These are phyloP conservation scores for Hagleromyces aurorensis DNA, from an alignment of 805 yeast genomes.

Conservation along the genomic window DNA sequence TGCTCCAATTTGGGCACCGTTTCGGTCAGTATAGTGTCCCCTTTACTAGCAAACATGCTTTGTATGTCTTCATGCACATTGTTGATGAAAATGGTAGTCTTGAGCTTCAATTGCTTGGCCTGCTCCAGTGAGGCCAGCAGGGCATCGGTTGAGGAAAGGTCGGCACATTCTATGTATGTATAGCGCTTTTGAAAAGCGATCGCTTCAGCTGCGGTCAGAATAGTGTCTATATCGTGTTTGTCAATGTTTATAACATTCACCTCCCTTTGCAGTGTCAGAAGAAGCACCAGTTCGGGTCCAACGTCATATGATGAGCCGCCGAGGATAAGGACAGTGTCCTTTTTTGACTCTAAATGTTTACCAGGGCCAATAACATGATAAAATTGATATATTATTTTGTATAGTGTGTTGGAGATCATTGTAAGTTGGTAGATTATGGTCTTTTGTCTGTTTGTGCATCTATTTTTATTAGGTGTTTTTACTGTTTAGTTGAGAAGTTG, in stretches of 20 bases:
- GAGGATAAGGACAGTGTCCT: conserved; percentile 12
- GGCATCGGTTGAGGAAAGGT: conserved; percentile 5
- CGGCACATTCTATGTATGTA: conserved; percentile 7
- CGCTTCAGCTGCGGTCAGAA: conserved; percentile 2
- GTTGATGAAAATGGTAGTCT: conserved; percentile 14
- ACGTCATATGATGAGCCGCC: conserved; percentile 19
- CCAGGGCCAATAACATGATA: conserved; percentile 18
- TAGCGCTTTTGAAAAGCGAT: conserved; percentile 2
- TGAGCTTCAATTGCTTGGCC: conserved; percentile 4
- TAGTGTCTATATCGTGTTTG: conserved; percentile 3
- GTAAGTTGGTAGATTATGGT: no score
- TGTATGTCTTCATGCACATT: conserved; percentile 15
- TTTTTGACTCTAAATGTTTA: conserved; percentile 5
- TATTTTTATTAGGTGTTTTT: no score
- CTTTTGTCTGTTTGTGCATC: no score
- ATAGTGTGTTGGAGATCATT: conserved; percentile 5
- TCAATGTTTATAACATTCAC: conserved; percentile 16
- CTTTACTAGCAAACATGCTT: conserved; percentile 1
- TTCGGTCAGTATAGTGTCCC: conserved; percentile 1
- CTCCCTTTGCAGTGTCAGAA: conserved; percentile 5
- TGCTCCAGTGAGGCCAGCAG: conserved; percentile 6
- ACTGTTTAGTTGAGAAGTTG: no score
- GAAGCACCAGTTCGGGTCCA: conserved; percentile 11
- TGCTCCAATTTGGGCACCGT: conserved; percentile 7
- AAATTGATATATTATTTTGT: conserved; percentile 7